Percentiles rank a stretch among this genome's conserved stretches.
These are phyloP conservation scores for Globisporangium mamillatum DNA, from an alignment of 352 stramenopile genomes.

Conservation along the genomic window DNA sequence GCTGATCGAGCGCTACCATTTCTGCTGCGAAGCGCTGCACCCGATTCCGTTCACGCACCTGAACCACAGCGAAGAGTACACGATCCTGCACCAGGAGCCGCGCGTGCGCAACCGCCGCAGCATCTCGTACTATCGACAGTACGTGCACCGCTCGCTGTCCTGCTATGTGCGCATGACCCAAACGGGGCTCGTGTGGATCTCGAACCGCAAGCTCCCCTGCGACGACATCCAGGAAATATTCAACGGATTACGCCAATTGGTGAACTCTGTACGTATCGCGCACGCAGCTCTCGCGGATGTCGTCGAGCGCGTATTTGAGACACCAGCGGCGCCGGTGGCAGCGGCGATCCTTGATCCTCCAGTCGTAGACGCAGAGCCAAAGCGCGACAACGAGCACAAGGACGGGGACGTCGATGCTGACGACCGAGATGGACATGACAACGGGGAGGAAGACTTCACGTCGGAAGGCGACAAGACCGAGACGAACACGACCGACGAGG, in stretches of 20 bases:
- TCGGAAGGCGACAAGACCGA: constrained; percentile 19
- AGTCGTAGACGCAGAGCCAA: neutral
- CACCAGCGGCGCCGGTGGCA: constrained; percentile 18
- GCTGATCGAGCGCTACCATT: constrained; percentile 59
- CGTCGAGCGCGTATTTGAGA: constrained; percentile 25
- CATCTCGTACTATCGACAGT: constrained; percentile 23
- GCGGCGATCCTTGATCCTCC: neutral
- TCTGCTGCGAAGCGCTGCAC: constrained; percentile 65
- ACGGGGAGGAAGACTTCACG: constrained; percentile 1
- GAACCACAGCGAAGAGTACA: constrained; percentile 21
- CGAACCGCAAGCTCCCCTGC: constrained; percentile 68
- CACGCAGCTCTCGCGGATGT: constrained; percentile 38
- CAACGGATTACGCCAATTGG: constrained; percentile 50
- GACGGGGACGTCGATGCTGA: neutral
- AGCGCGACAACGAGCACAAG: neutral
- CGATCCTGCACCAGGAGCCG: constrained; percentile 17
- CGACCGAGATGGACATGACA: neutral
- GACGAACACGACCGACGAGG: constrained; percentile 21
- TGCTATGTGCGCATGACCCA: constrained; percentile 49
- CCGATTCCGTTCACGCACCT: constrained; percentile 24
- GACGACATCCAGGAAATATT: constrained; percentile 70
- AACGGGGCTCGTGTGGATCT: constrained; percentile 78
- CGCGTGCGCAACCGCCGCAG: constrained; percentile 15
- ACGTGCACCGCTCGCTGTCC: constrained; percentile 20
- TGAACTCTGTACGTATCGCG: constrained; percentile 46